A percentile compares a stretch with the other conserved stretches of the same genome.
phyloP scores from a whole-genome alignment of 2,329 filamentous ascomycete species.

The Penicillium janthinellum region DNA sequence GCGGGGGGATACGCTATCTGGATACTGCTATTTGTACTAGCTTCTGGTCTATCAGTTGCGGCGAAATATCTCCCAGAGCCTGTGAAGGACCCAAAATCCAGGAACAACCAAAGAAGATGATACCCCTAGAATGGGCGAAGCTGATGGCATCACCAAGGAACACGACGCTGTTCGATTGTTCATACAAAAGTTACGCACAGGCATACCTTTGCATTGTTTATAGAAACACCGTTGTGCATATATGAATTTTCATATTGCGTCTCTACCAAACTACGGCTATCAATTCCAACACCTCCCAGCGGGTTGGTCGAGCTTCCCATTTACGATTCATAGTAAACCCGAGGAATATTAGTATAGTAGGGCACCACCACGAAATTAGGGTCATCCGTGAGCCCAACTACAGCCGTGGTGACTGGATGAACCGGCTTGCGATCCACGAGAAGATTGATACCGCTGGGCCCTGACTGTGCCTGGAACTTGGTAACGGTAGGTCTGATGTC shows the following conservation, averaged over 20 bases:
- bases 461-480: slow-evolving; percentile 30
- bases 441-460: slow-evolving; percentile 44
- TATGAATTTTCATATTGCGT: background rate
- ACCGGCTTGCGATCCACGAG: slow-evolving; percentile 44
- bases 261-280: background rate
- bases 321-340: slow-evolving; percentile 24
- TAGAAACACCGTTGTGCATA: background rate
- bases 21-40: slow-evolving; percentile 40
- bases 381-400: slow-evolving; percentile 49
- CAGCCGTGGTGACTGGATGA: slow-evolving; percentile 35
- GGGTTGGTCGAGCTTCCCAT: background rate
- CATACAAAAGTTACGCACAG: background rate
- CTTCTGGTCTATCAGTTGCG: slow-evolving; percentile 35
- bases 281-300: background rate
- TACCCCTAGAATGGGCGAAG: background rate
- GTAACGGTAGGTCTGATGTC: slow-evolving; percentile 37
- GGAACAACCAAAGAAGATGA: slow-evolving; percentile 2
- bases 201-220: background rate
- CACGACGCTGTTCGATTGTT: background rate
- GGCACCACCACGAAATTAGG: slow-evolving; percentile 50
- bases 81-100: background rate
- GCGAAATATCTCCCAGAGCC: slow-evolving; percentile 23
- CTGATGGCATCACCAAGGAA: background rate
- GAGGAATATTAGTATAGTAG: slow-evolving; percentile 52
- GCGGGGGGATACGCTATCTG: slow-evolving; percentile 67